phyloP scores from a whole-genome alignment of 139 green algal species.

The Zygnema cylindricum region DNA sequence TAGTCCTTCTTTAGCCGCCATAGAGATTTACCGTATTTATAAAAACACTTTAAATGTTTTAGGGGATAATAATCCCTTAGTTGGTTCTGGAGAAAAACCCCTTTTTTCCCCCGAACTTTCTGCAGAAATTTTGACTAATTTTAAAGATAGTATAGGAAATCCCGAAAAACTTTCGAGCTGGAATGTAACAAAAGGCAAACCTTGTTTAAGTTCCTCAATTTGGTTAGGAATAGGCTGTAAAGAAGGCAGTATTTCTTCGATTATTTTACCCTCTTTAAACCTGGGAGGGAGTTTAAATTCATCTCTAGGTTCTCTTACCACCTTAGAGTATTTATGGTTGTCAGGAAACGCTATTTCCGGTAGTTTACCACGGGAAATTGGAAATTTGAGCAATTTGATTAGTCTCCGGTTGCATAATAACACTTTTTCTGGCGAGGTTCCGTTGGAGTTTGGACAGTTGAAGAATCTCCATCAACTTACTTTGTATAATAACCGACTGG shows the following conservation, averaged over 20 bases:
- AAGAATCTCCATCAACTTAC: conserved; percentile 6
- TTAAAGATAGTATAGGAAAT: conserved; percentile 35
- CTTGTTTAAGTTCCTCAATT: background rate
- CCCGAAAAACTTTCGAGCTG: background rate
- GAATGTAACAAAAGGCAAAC: background rate
- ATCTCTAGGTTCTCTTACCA: conserved; percentile 9
- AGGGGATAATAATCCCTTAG: background rate
- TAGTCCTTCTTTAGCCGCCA: background rate
- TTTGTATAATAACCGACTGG: conserved; percentile 8
- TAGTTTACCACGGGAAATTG: conserved; percentile 13
- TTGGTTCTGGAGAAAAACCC: background rate
- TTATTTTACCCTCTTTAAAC: conserved; percentile 14
- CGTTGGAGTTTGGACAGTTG: conserved; percentile 7
- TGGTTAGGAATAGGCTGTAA: conserved; percentile 42
- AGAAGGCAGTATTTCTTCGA: background rate
- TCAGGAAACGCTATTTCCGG: conserved; percentile 30
- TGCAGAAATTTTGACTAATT: conserved; percentile 26
- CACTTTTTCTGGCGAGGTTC: background rate
- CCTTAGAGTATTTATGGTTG: conserved; percentile 18
- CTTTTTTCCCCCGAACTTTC: background rate
- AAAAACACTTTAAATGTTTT: background rate
- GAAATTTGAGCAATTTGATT: conserved; percentile 2
- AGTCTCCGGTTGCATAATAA: conserved; percentile 31
- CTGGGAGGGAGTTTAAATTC: conserved; percentile 10
- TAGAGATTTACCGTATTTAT: background rate